Base-by-base conservation (phyloP, 352 stramenopile species). In the Elongisporangium anandrum region DNA sequence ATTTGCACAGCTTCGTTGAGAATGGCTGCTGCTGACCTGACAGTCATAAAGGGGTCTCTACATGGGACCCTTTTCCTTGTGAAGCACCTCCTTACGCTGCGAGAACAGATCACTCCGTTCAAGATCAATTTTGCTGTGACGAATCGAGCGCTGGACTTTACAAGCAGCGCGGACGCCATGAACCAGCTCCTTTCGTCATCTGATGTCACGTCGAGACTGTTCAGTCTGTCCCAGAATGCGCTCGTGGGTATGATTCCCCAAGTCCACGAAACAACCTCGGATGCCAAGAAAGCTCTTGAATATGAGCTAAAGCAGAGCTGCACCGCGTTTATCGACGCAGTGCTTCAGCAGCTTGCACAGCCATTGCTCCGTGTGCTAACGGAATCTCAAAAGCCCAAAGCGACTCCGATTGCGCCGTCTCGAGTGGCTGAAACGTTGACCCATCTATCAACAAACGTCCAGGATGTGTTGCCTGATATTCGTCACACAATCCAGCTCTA, bases 101-200 rank as follows among this genome's bases (percentile, higher is more conserved):
- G 85, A 8, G 85, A 95, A 51, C 85, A 92, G 60, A 92, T 95
- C 57, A 90, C 83, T 23, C 85, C 83, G 26, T 95, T 95, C 23
- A 81, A 95, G 34, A 92, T 93, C 63, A 79, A 87, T 47, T 91
- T 93, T 52, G 69, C 83, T 1, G 72, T 88, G 22, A 86, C 69
- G 4, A 85, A 75, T 60, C 92, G 90, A 55, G 72, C 78, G 8
- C 58, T 95, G 21, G 81, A 92, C 55, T 92, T 95, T 50, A 86
- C 81, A 2, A 91, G 75, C 58, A 92, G 73, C 22, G 69, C 74
- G 2, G 83, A 94, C 47, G 85, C 85, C 7, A 85, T 91, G 79
- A 82, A 69, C 26, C 76, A 88, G 50, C 63, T 94, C 54, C 60
- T 94, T 3, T 73, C 75, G 1, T 41, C 29, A 1, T 41, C 29